These are phyloP conservation scores for Leccinum boreale DNA, from an alignment of 768 basidiomycete species.

Conservation along the genomic window DNA sequence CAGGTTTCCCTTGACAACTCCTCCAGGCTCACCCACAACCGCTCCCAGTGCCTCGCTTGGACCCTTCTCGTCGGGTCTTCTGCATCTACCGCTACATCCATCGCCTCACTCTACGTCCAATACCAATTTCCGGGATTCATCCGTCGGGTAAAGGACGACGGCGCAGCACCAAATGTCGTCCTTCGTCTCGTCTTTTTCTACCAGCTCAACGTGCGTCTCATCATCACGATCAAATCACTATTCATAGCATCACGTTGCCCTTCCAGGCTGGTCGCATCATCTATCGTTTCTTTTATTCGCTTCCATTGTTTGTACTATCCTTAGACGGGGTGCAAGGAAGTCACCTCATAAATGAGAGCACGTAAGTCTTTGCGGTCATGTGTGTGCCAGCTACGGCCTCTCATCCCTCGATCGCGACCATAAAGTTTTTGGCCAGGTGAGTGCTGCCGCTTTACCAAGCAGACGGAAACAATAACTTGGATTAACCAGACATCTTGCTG, in stretches of 20 bases:
- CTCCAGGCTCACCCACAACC: conserved; percentile 16
- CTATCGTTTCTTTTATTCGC: conserved; percentile 71
- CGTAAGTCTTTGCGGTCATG: conserved; percentile 42
- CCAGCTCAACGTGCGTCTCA: conserved; percentile 64
- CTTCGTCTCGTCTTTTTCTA: conserved; percentile 72
- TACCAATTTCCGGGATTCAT: conserved; percentile 70
- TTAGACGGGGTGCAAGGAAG: conserved; percentile 56
- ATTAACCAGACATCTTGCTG: conserved; percentile 55
- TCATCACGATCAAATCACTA: background rate
- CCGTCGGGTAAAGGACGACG: conserved; percentile 63
- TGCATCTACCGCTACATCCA: conserved; percentile 62
- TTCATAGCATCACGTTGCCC: background rate
- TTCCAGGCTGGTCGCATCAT: conserved; percentile 62
- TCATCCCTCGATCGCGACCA: background rate
- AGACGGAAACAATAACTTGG: background rate
- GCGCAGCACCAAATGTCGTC: conserved; percentile 72
- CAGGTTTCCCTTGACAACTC: background rate
- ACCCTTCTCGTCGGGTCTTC: conserved; percentile 72
- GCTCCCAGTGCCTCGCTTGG: conserved; percentile 61
- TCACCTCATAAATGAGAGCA: conserved; percentile 48
- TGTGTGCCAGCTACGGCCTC: background rate
- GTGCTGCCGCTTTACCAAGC: conserved; percentile 10
- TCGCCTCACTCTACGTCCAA: conserved; percentile 71
- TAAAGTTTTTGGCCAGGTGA: conserved; percentile 60
- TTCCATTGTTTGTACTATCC: conserved; percentile 65